Percentiles rank a stretch among this genome's conserved stretches.
phyloP scores from a whole-genome alignment of 768 basidiomycete genomes.

The Omphalotus guepiniiformis region DNA sequence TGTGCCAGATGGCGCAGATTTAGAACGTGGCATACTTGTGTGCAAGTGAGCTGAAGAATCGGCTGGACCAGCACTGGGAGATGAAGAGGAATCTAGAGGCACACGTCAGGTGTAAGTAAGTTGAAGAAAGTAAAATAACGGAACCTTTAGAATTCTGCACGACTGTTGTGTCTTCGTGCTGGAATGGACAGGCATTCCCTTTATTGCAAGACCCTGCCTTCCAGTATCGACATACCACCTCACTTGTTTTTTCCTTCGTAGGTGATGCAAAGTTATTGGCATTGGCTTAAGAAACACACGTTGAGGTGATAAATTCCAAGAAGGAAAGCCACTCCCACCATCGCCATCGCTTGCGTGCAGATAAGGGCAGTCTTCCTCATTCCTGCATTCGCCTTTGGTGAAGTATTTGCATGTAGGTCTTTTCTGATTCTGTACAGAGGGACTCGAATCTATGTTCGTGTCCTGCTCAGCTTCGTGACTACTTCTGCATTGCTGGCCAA shows the following conservation, averaged over 20 bases:
- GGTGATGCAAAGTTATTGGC: not conserved
- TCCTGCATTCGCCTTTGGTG: slow-evolving; percentile 21
- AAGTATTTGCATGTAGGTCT: slow-evolving; percentile 22
- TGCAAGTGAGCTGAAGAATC: too few species aligned
- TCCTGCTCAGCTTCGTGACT: not conserved
- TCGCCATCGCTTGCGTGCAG: slow-evolving; percentile 14
- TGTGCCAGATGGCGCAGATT: too few species aligned
- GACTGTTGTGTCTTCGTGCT: too few species aligned
- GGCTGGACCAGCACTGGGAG: too few species aligned
- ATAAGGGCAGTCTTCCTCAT: slow-evolving; percentile 22
- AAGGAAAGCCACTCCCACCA: not conserved
- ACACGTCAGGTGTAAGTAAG: too few species aligned
- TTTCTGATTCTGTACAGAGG: not conserved
- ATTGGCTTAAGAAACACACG: not conserved
- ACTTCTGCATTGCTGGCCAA: slow-evolving; percentile 19
- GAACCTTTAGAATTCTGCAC: too few species aligned
- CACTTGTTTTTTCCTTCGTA: not conserved
- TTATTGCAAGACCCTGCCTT: not conserved
- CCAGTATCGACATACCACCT: not conserved
- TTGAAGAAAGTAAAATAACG: too few species aligned
- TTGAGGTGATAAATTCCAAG: slow-evolving; percentile 2
- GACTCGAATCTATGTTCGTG: slow-evolving; percentile 3
- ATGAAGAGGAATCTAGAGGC: too few species aligned
- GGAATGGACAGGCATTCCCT: not conserved
- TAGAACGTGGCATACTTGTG: too few species aligned